Evolutionary conservation across 2,329 filamentous ascomycete genomes (phyloP).

Genomic region (Alternaria incomplexa): DNA sequence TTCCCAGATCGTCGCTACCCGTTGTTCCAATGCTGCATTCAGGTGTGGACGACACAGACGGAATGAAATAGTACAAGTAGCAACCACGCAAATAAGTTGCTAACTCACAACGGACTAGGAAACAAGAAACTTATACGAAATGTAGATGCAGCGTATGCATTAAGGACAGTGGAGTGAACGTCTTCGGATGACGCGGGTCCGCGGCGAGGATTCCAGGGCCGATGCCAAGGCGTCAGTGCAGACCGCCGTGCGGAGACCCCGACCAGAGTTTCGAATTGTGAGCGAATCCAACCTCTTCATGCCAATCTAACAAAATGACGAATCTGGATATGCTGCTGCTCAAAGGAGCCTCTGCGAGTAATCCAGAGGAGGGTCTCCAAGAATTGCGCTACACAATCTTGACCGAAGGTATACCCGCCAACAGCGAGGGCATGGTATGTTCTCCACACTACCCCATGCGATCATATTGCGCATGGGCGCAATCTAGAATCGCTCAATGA

Average conservation of each 20-base stretch:
- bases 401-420: constrained; percentile 76
- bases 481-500: background rate
- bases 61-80: no score
- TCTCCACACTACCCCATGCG: constrained; percentile 3
- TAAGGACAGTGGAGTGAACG: background rate
- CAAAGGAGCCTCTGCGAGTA: constrained; percentile 77
- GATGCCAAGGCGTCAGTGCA: constrained; percentile 7
- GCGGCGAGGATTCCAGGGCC: background rate
- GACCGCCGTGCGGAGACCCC: background rate
- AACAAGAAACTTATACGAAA: background rate
- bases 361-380: constrained; percentile 70
- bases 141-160: background rate
- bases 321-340: constrained; percentile 76
- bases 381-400: constrained; percentile 76
- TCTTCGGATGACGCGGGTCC: background rate
- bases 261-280: constrained; percentile 4
- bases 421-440: constrained; percentile 79
- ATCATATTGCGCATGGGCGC: constrained; percentile 1
- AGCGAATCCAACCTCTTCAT: constrained; percentile 5
- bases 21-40: no score
- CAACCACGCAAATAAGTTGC: no score
- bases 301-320: constrained; percentile 36
- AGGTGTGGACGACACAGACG: no score
- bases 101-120: no score
- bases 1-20: no score